Base-by-base conservation (phyloP, 164 flowering plant species). In the Aristolochia fimbriata region DNA sequence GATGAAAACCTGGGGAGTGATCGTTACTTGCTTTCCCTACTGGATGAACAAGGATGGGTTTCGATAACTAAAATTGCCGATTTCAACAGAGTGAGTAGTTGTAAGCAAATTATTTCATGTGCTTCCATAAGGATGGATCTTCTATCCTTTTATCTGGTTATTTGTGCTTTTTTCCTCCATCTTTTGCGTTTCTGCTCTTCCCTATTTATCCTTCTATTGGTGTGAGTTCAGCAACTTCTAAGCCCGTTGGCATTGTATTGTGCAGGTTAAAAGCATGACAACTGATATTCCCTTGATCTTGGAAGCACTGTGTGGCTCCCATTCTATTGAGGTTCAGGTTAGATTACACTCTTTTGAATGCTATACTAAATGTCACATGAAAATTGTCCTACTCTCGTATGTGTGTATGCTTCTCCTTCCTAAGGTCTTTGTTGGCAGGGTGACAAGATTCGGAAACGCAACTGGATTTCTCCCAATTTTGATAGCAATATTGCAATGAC, bases 1-100 rank as follows among this genome's bases (percentile, higher is more conserved):
- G 85, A 85, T 69, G 94, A 77, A 70, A 93, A 93, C 77, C 73
- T 93, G 80, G 68, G 74, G 73, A 79, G 53, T 62, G 98, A 93
- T 67, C 70, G 49, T 51, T 86, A 77, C 72, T 75, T 93, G 71
- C 77, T 77, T 63, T 76, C 86, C 47, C 71, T 81, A 70, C 83
- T 93, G 96, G 94, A 93, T 70, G 79, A 71, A 37, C 76, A 89
- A 66, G 98, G 98, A 60, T 93, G 97, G 97, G 96, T 89, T 70
- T 70, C 87, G 6, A 73, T 90, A 67, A 70, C 82, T 17, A 68
- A 24, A 7, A 77, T 93, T 73, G 93, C 97, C 27, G 84, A 79
- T 51, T 93, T 93, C 57, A 93, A 83, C 58, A 79, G 94, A 83
- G 97, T 93, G 80, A 52, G 72, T 59, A 66, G 27, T 66, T 10